Conservation (phyloP, 495 filamentous ascomycete genomes). For the Hamigera avellanea region DNA sequence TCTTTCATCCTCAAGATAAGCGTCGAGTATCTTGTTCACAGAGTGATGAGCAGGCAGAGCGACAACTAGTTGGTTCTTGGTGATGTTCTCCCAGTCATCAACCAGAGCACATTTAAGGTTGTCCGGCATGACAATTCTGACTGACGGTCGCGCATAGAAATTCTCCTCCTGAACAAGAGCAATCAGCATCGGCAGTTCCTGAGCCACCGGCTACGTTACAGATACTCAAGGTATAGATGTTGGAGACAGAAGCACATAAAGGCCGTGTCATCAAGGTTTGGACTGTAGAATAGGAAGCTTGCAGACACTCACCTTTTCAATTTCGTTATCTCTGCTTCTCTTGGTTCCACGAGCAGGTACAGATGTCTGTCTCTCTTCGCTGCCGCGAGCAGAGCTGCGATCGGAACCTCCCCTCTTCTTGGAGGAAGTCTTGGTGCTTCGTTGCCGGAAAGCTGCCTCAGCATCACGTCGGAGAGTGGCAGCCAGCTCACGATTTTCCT, state of each 20-base stretch:
- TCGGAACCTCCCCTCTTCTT: constrained; percentile 63
- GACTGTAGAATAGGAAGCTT: no score
- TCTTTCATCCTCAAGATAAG: constrained; percentile 61
- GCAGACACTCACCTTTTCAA: constrained; percentile 61
- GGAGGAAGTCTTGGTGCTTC: constrained; percentile 28
- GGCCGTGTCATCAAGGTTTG: no score
- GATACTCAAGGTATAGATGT: no score
- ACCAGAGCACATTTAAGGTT: constrained; percentile 81
- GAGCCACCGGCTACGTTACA: no score
- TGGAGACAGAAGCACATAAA: no score
- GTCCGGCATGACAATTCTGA: constrained; percentile 74
- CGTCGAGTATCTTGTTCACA: constrained; percentile 64
- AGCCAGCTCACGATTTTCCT: constrained; percentile 84
- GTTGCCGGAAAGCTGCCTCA: constrained; percentile 26
- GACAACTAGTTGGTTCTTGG: constrained; percentile 82
- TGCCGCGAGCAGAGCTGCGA: constrained; percentile 67
- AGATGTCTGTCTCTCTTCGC: constrained; percentile 71
- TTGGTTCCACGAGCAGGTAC: constrained; percentile 57
- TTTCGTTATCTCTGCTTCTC: constrained; percentile 66
- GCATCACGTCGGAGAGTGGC: constrained; percentile 32
- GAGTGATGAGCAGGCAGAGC: constrained; percentile 65
- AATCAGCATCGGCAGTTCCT: no score
- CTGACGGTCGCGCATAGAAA: constrained; percentile 65
- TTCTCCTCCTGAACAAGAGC: constrained; percentile 63
- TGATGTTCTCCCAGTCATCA: constrained; percentile 98